Base-by-base conservation (phyloP, 345 rosid species). In the Eucalyptus pauciflora region DNA sequence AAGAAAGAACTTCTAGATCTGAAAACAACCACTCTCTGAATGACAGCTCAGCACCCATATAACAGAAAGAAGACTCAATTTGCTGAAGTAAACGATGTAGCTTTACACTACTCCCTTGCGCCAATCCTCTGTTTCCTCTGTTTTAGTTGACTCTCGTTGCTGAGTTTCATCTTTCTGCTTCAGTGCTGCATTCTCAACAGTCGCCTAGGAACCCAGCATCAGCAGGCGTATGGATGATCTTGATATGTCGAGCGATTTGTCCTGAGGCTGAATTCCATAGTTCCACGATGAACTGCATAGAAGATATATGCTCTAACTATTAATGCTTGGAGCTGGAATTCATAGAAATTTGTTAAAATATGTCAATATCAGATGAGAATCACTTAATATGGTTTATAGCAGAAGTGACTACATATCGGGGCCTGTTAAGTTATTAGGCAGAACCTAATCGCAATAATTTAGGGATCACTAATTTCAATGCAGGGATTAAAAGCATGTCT, bases 141-240 rank as follows among this genome's bases (percentile, higher is more conserved):
- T n/a, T n/a, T n/a, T n/a, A n/a, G n/a, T n/a, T n/a, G n/a, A n/a
- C n/a, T n/a, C n/a, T n/a, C n/a, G n/a, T n/a, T n/a, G n/a, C n/a
- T n/a, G n/a, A n/a, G n/a, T n/a, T n/a, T n/a, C n/a, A n/a, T n/a
- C n/a, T n/a, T n/a, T n/a, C n/a, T n/a, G n/a, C n/a, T n/a, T n/a
- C n/a, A n/a, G n/a, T n/a, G n/a, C n/a, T n/a, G n/a, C n/a, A n/a
- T n/a, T n/a, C n/a, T n/a, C n/a, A n/a, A n/a, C n/a, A n/a, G 24
- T 96, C 95, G 10, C 88, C 85, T 7, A 95, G 88, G 29, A 92
- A 93, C 69, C 92, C 94, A 3, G 93, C 94, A 90, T 96, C 96
- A 1, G 46, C 50, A 4, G 93, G 91, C 5, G 92, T 88, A 88
- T 92, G 92, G 79, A 94, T 90, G 15, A 62, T 62, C 29, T 29